Evolutionary conservation across 192 early-diverging fungal species (phyloP).

Genomic region (Podila verticillata): DNA sequence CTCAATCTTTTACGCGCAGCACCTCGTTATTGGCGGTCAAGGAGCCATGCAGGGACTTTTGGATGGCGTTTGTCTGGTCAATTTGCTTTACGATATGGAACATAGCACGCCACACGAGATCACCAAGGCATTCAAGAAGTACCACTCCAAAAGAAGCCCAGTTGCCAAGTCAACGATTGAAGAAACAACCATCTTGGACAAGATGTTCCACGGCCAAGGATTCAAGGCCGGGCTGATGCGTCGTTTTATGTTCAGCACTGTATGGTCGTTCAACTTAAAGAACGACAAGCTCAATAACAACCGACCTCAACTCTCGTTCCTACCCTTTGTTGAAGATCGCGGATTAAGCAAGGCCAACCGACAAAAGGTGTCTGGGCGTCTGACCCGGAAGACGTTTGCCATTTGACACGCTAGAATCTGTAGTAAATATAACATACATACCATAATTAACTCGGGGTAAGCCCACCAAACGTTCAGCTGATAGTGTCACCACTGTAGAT

Average conservation of each 20-base stretch:
- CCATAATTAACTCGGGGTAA: too few relatives aligned
- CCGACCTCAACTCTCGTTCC: slow-evolving; percentile 7
- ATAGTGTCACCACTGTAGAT: too few relatives aligned
- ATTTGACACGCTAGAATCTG: too few relatives aligned
- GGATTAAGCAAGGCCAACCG: background rate
- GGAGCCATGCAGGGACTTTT: background rate
- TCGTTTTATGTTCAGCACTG: background rate
- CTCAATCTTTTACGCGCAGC: background rate
- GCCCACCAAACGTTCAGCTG: too few relatives aligned
- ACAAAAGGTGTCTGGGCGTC: slow-evolving; percentile 1
- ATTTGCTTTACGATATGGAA: slow-evolving; percentile 2
- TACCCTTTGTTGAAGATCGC: background rate
- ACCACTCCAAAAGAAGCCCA: background rate
- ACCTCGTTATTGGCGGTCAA: slow-evolving; percentile 5
- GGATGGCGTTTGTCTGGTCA: slow-evolving; percentile 2
- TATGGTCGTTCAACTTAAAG: background rate
- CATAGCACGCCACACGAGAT: slow-evolving; percentile 1
- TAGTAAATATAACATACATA: too few relatives aligned
- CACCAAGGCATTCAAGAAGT: background rate
- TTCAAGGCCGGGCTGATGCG: slow-evolving; percentile 1
- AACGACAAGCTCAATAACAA: slow-evolving; percentile 3
- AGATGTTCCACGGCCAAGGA: background rate
- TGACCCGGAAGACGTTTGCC: background rate
- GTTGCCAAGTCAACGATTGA: background rate
- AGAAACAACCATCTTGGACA: background rate